phyloP scores from a whole-genome alignment of 108 stramenopile genomes.

The Fragilariopsis cylindrus region DNA sequence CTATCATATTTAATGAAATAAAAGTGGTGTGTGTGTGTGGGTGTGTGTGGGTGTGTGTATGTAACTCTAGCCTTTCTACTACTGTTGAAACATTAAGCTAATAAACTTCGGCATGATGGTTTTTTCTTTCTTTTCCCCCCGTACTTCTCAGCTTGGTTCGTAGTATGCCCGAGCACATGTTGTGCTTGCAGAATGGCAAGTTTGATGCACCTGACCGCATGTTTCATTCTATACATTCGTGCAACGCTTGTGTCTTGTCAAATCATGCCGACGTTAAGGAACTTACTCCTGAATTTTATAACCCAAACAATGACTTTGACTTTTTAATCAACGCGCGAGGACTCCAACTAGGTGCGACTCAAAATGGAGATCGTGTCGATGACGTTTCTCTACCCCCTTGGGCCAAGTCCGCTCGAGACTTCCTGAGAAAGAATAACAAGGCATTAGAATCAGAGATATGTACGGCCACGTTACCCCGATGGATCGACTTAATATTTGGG shows the following conservation, averaged over 20 bases:
- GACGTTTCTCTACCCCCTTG: conserved; percentile 92
- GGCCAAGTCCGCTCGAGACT: conserved; percentile 89
- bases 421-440: conserved; percentile 79
- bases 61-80: not conserved
- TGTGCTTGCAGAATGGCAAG: conserved; percentile 97
- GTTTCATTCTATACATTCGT: conserved; percentile 81
- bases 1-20: no score
- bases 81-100: no score
- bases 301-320: conserved; percentile 73
- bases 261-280: conserved; percentile 99
- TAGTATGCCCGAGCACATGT: conserved; percentile 95
- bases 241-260: conserved; percentile 77
- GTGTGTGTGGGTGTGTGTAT: not conserved
- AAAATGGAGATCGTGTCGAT: conserved; percentile 83
- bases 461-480: conserved; percentile 79
- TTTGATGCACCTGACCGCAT: conserved; percentile 97
- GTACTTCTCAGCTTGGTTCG: conserved; percentile 71
- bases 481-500: conserved; percentile 99
- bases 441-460: conserved; percentile 95
- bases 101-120: not conserved
- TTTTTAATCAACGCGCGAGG: conserved; percentile 91
- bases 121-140: not conserved
- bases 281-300: conserved; percentile 95
- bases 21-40: not conserved
- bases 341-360: conserved; percentile 91